These are phyloP conservation scores for Blastomyces percursus DNA, from an alignment of 2,329 filamentous ascomycete species.

Conservation along the genomic window DNA sequence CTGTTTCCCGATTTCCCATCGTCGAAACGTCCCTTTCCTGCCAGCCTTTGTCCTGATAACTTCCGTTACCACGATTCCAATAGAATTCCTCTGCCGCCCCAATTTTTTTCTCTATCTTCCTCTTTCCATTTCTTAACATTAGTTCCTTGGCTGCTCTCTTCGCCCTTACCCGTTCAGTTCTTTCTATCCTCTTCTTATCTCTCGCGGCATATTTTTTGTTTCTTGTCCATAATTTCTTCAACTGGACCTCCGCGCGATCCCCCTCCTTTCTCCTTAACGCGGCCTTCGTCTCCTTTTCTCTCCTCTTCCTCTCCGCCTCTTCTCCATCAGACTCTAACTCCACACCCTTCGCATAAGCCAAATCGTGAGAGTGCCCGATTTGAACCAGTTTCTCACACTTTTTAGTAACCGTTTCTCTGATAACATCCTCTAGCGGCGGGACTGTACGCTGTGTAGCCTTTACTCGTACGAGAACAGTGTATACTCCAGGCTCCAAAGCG, in stretches of 20 bases:
- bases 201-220: conserved; percentile 28
- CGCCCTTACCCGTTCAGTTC: conserved; percentile 14
- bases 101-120: conserved; percentile 3
- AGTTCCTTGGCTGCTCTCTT: conserved; percentile 5
- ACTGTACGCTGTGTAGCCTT: conserved; percentile 49
- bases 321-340: conserved; percentile 29
- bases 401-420: conserved; percentile 52
- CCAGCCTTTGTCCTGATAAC: background rate
- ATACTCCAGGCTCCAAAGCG: conserved; percentile 60
- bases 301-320: conserved; percentile 25
- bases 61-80: background rate
- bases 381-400: conserved; percentile 58
- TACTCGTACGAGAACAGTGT: conserved; percentile 65
- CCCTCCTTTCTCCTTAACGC: conserved; percentile 28
- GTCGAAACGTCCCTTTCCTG: background rate
- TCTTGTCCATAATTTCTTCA: conserved; percentile 32
- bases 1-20: background rate
- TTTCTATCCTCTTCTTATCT: conserved; percentile 22
- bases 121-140: background rate
- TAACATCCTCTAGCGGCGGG: conserved; percentile 53
- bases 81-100: background rate
- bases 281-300: conserved; percentile 21
- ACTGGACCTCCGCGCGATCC: conserved; percentile 29
- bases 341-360: conserved; percentile 36
- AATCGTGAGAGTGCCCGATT: conserved; percentile 37